Evolutionary conservation across 345 rosid genomes (phyloP), one percentile per base, ranked within the genome.

Genomic region (Aquilaria malaccensis): DNA sequence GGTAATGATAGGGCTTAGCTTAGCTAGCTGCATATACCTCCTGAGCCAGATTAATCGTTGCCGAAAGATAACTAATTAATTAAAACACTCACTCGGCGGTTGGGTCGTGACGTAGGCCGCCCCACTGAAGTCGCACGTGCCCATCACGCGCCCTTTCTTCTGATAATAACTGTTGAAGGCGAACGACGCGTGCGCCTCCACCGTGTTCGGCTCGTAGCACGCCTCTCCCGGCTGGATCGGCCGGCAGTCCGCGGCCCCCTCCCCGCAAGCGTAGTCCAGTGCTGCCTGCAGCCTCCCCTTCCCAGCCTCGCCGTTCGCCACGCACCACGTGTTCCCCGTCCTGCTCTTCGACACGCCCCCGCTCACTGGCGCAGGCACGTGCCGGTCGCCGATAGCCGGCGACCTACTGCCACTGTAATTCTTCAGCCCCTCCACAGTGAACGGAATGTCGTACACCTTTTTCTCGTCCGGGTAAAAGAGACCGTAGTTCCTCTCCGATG

Each of bases 121-220:
- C 61, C 97, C 97, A 62, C 96, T 97, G 56, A 93, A 93, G 76
- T 76, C 66, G 72, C 98, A 93, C 52, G 86, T 73, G 0, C 98
- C 95, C 45, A 79, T 80, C 13, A 52, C 83, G 2, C 98, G 91
- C 0, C 73, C 79, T 7, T 84, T 75, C 83, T 74, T 85, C 74
- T 93, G 98, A 22, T 87, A 93, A 56, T 84, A 93, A 58, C 98
- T 93, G 72, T 93, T 93, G 71, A 93, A 87, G 13, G 98, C 98
- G 57, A 84, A 93, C 30, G 98, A 89, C 12, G 98, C 98, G 63
- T 93, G 98, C 30, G 98, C 97, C 67, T 80, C 88, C 0, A 93
- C 30, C 5, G 97, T 82, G 69, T 84, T 79, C 0, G 98, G 98
- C 60, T 66, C 55, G 69, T 78, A 93, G 72, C 98, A 93, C 65